Evolutionary conservation across 108 stramenopile genomes (phyloP), one percentile per base, ranked within the genome.

Genomic region (Pelagomonas calceolata): DNA sequence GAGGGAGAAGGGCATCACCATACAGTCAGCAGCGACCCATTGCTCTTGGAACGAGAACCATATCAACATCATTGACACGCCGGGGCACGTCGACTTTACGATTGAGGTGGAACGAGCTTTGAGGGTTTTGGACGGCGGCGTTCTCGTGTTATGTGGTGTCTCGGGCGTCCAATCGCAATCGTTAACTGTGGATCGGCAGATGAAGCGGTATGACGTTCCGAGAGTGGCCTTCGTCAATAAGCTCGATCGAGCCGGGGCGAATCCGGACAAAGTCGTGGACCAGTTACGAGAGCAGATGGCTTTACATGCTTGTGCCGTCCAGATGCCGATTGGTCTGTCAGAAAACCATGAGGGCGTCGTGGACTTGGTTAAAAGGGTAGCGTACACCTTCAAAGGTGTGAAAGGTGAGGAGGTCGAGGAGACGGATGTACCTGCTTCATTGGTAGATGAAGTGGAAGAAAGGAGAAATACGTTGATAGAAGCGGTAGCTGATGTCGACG

Each of bases 41-140:
- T 96, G 95, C 79, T 69, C 74, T 68, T 98, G 97, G 96, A 89
- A 89, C 65, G 94, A 95, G 78, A 71, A 91, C 43, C 90, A 94
- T 76, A 86, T 99, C 73, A 99, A 99, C 82, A 99, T 99, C 76
- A 99, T 99, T 75, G 98, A 98, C 83, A 95, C 98, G 16, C 98
- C 98, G 16, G 98, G 94, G 66, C 94, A 97, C 87, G 94, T 97
- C 43, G 90, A 91, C 77, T 92, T 92, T 70, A 94, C 91, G n/a
- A 89, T 94, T 68, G 91, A 92, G 79, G 99, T 99, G 4, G 97
- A 99, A 77, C 91, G 99, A 17, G 96, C 99, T 0, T 82, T 99
- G 17, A 94, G 99, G 32, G 99, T 99, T 16, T 81, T 99, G 30
- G 99, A 99, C 80, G 99, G 99, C 7, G 97, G 93, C 12, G 85